These are phyloP conservation scores for Primulina eburnea DNA, from an alignment of 257 asterid species.

Conservation along the genomic window DNA sequence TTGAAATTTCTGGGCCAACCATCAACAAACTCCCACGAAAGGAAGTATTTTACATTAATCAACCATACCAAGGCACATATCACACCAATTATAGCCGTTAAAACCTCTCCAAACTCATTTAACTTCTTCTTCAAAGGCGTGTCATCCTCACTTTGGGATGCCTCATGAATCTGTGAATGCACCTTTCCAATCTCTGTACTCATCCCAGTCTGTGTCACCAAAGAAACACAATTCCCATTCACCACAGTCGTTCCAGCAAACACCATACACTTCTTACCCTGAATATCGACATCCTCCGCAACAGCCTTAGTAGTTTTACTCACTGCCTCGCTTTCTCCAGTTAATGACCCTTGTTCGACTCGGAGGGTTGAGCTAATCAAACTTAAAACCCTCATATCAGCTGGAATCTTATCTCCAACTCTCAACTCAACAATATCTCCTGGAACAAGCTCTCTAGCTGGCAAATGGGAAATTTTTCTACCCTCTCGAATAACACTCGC, in stretches of 20 bases:
- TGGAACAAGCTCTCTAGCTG: slow-evolving; percentile 93
- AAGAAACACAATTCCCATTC: slow-evolving; percentile 80
- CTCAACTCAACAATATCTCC: slow-evolving; percentile 96
- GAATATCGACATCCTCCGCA: slow-evolving; percentile 85
- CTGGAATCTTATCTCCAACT: slow-evolving; percentile 96
- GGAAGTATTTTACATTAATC: slow-evolving; percentile 91
- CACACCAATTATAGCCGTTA: slow-evolving; percentile 84
- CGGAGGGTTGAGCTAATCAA: slow-evolving; percentile 91
- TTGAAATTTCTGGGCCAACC: slow-evolving; percentile 96
- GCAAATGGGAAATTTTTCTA: slow-evolving; percentile 54
- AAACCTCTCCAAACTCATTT: slow-evolving; percentile 91
- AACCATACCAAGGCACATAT: slow-evolving; percentile 90
- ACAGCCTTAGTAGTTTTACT: slow-evolving; percentile 84
- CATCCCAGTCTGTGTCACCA: slow-evolving; percentile 94
- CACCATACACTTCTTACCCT: slow-evolving; percentile 95
- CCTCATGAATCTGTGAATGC: slow-evolving; percentile 94
- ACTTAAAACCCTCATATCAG: slow-evolving; percentile 91
- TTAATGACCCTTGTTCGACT: slow-evolving; percentile 90
- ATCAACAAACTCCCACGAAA: slow-evolving; percentile 83
- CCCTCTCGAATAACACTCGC: slow-evolving; percentile 85
- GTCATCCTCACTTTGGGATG: slow-evolving; percentile 83
- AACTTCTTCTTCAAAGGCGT: slow-evolving; percentile 97
- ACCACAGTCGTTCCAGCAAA: slow-evolving; percentile 98
- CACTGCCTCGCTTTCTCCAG: slow-evolving; percentile 98
- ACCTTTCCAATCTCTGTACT: slow-evolving; percentile 89